Conservation (phyloP, 768 basidiomycete genomes). For the Kondoa subrosea region DNA sequence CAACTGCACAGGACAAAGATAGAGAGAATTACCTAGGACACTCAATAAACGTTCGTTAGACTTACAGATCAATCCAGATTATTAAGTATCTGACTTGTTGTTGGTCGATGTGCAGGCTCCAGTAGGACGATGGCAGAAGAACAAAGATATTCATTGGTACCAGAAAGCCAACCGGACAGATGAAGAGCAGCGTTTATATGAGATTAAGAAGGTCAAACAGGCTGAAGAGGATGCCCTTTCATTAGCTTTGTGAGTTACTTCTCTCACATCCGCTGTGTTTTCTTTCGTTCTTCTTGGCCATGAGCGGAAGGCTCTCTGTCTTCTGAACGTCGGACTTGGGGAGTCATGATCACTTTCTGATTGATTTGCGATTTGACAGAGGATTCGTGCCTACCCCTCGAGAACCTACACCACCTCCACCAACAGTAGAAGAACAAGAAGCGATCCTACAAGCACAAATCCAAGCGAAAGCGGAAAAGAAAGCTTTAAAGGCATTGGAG, state of each 20-base stretch:
- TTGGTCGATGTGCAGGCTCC: constrained; percentile 49
- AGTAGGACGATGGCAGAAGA: constrained; percentile 91
- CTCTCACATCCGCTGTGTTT: too few relatives aligned
- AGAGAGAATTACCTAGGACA: constrained; percentile 77
- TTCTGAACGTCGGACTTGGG: too few relatives aligned
- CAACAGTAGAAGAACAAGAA: constrained; percentile 27
- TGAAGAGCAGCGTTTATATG: constrained; percentile 42
- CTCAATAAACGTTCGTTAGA: constrained; percentile 41
- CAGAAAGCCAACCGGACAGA: constrained; percentile 45
- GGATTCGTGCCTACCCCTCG: constrained; percentile 22
- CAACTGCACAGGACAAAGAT: background rate
- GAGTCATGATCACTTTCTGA: too few relatives aligned
- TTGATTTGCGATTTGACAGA: too few relatives aligned
- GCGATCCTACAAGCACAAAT: constrained; percentile 28
- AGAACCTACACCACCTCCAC: constrained; percentile 20
- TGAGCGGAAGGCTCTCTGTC: too few relatives aligned
- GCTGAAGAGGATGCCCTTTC: constrained; percentile 78
- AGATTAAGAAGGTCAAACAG: constrained; percentile 67
- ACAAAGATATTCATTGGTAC: constrained; percentile 95
- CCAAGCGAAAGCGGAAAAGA: constrained; percentile 31
- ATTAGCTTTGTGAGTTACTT: constrained; percentile 66
- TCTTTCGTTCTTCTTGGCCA: too few relatives aligned
- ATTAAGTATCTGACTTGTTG: too few relatives aligned
- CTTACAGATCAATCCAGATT: too few relatives aligned
- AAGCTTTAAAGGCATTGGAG: constrained; percentile 38